Evolutionary conservation across 179 eudicot genomes (phyloP).

Genomic region (Heliamphora pulchella): DNA sequence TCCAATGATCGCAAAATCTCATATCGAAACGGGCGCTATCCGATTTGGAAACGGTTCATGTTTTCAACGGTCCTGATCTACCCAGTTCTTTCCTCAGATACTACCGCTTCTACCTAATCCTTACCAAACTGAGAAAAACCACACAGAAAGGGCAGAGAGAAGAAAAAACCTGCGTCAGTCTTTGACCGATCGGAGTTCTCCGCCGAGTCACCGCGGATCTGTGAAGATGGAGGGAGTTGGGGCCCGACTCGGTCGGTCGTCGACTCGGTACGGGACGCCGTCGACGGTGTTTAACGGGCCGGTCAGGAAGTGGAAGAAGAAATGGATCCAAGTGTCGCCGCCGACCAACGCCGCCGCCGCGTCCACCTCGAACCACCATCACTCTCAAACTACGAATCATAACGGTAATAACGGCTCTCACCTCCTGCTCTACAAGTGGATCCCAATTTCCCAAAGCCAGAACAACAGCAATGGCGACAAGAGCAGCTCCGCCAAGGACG

Average conservation of each 20-base stretch:
- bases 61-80: conserved; percentile 8
- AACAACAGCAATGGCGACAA: conserved; percentile 24
- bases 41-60: neutral
- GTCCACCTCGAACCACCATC: conserved; percentile 11
- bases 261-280: conserved; percentile 68
- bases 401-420: conserved; percentile 32
- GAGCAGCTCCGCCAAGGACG: conserved; percentile 22
- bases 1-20: no score
- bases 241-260: conserved; percentile 76
- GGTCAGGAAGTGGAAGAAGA: conserved; percentile 85
- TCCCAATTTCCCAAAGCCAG: conserved; percentile 46
- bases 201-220: conserved; percentile 17
- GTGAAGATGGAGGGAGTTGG: conserved; percentile 78
- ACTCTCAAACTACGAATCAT: conserved; percentile 20
- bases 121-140: neutral
- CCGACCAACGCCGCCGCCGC: conserved; percentile 15
- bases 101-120: neutral
- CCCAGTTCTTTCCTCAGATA: neutral
- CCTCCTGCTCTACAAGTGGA: conserved; percentile 68
- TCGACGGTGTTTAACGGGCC: conserved; percentile 70
- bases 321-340: conserved; percentile 68
- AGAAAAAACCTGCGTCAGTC: neutral
- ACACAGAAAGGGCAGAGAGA: neutral
- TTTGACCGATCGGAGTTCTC: conserved; percentile 13
- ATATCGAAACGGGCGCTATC: neutral